Base-by-base conservation (phyloP, 495 filamentous ascomycete genomes). In the Talaromyces adpressus region DNA sequence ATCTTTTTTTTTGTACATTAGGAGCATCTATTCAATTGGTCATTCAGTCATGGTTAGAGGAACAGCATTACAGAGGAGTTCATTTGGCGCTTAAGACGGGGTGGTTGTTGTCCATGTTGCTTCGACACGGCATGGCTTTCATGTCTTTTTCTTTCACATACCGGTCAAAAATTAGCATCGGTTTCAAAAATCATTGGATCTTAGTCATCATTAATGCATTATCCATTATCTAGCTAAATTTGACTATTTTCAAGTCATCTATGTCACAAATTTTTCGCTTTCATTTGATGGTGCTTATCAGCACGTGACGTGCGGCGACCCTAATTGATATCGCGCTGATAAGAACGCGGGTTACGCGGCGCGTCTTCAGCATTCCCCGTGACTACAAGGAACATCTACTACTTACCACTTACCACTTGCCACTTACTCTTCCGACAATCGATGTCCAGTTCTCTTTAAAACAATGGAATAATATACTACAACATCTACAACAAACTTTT, bases 261-360 rank as follows among this genome's bases (percentile, higher is more conserved):
- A 41, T 41, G 36, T 41, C 36, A 2, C 14, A 9, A 41, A 12
- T 9, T 4, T 9, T 18, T 49, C 6, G 45, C 16, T 22, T 20
- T 49, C 3, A 20, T 49, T 49, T 18, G 45, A 14, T 6, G 23
- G 2, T 2, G 23, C 36, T 60, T 60, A 60, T 60, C 58, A 25
- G 34, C 58, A 60, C 58, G 58, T 60, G 58, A 60, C 22, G 12
- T 11, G 0, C 5, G 14, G 12, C 8, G n/a, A 16, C 56, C 45
- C 45, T 49, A 49, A 54, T 22, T 25, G 22, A n/a, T 14, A 58
- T 0, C 56, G 56, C 56, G 56, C 16, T 20, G 56, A 58, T 58
- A 58, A 58, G 27, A 36, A 58, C 56, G 56, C 56, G 56, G 52
- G 22, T 56, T 56, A 25, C 23, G 56, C 56, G 56, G n/a, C 56